Conservation (phyloP, 2,329 filamentous ascomycete species). For the Colletotrichum musicola region DNA sequence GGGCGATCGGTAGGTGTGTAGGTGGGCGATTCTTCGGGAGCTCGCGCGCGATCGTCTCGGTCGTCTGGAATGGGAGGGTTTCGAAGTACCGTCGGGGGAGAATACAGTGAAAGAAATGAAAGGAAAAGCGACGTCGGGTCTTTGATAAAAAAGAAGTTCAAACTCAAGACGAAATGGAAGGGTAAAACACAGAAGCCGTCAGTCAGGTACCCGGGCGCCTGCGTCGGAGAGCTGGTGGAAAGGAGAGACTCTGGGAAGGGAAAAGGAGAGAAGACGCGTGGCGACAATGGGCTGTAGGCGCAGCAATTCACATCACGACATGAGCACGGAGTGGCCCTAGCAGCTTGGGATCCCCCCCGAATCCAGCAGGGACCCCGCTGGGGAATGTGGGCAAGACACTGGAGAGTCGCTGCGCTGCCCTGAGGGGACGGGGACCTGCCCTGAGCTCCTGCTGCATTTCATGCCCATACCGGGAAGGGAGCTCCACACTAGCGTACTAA, state of each 20-base stretch:
- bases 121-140: slow-evolving; percentile 1
- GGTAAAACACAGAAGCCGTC: not conserved
- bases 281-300: slow-evolving; percentile 20
- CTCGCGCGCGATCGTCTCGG: slow-evolving; percentile 25
- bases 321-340: slow-evolving; percentile 23
- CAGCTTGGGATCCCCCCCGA: not conserved
- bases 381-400: not conserved
- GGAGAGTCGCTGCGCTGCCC: slow-evolving; percentile 14
- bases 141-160: not conserved
- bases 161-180: not conserved
- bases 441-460: no score
- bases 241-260: not conserved
- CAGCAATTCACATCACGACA: slow-evolving; percentile 35
- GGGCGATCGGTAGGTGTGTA: slow-evolving; percentile 10
- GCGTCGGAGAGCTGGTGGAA: slow-evolving; percentile 12
- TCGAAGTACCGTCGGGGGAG: not conserved
- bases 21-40: slow-evolving; percentile 11
- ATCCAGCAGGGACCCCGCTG: slow-evolving; percentile 2
- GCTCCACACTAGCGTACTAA: slow-evolving; percentile 14
- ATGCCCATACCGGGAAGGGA: slow-evolving; percentile 9
- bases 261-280: slow-evolving; percentile 37
- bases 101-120: not conserved
- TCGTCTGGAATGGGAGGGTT: slow-evolving; percentile 22
- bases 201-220: slow-evolving; percentile 9
- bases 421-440: not conserved